These are phyloP conservation scores for Colletotrichum sp. DNA, from an alignment of 2,329 filamentous ascomycete genomes.

Conservation along the genomic window DNA sequence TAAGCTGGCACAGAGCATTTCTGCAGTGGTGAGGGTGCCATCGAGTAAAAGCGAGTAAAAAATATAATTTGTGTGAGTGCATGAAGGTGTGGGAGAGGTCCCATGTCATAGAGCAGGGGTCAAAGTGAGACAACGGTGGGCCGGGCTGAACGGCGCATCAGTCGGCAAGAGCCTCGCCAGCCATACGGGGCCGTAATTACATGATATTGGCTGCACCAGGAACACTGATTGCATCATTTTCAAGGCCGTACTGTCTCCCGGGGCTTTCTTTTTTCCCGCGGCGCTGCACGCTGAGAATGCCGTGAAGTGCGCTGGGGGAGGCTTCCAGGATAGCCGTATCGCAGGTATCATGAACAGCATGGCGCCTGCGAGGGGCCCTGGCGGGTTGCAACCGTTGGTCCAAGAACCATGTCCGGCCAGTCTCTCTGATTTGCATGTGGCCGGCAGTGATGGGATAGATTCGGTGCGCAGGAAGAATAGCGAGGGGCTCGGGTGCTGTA, in stretches of 20 bases:
- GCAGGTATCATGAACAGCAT: background rate
- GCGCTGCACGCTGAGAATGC: background rate
- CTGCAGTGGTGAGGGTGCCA: background rate
- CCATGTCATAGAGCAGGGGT: conserved; percentile 24
- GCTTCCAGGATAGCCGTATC: background rate
- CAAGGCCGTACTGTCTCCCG: background rate
- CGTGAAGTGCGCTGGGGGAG: background rate
- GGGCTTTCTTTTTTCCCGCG: conserved; percentile 8
- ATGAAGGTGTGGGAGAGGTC: conserved; percentile 24
- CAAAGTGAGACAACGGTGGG: conserved; percentile 20
- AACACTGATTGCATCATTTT: conserved; percentile 21
- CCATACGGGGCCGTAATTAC: conserved; percentile 15
- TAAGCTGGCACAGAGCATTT: background rate
- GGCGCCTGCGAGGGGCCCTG: background rate
- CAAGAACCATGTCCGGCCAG: background rate
- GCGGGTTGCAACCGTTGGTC: background rate
- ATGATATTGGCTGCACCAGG: conserved; percentile 15
- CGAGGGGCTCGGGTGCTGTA: background rate
- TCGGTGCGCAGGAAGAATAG: background rate
- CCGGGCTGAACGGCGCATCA: conserved; percentile 22
- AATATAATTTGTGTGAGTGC: conserved; percentile 17
- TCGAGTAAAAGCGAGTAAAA: background rate
- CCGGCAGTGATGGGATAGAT: background rate
- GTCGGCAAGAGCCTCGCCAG: conserved; percentile 24
- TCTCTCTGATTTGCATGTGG: background rate